These are phyloP conservation scores for Adansonia digitata DNA, from an alignment of 345 rosid genomes.

Conservation along the genomic window DNA sequence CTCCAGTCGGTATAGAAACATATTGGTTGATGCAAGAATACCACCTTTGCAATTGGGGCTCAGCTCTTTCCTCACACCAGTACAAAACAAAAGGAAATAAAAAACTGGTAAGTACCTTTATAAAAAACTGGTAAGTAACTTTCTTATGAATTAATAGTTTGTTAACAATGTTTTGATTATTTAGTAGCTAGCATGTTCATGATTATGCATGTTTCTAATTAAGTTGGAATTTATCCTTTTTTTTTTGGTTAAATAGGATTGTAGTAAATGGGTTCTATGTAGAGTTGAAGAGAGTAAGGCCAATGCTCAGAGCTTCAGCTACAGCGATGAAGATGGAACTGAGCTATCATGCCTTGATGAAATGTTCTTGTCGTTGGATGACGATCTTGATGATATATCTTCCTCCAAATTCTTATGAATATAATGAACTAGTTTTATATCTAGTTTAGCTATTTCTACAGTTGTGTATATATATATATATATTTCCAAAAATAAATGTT, in stretches of 20 bases:
- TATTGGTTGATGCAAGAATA: slow-evolving; percentile 46
- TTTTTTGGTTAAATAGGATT: slow-evolving; percentile 7
- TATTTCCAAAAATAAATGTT: not conserved
- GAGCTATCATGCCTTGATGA: slow-evolving; percentile 48
- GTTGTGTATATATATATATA: not conserved
- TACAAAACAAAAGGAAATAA: slow-evolving; percentile 9
- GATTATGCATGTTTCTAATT: not conserved
- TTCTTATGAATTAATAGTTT: not conserved
- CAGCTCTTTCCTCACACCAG: not conserved
- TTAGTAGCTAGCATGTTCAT: not conserved
- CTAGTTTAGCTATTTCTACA: not conserved
- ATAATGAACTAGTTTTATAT: not conserved
- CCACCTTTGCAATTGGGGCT: slow-evolving; percentile 17
- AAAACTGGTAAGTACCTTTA: slow-evolving; percentile 18
- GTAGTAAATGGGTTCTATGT: slow-evolving; percentile 29
- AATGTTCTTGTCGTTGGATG: slow-evolving; percentile 38
- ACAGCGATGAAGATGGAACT: slow-evolving; percentile 25
- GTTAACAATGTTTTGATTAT: not conserved
- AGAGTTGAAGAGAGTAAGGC: slow-evolving; percentile 31
- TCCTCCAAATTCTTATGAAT: slow-evolving; percentile 10
- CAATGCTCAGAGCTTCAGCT: slow-evolving; percentile 4
- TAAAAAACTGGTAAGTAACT: no score
- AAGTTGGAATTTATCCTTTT: not conserved
- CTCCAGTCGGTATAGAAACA: slow-evolving; percentile 21
- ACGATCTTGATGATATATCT: slow-evolving; percentile 34